Percentiles rank a stretch among this genome's conserved stretches.
These are phyloP conservation scores for Lactarius indigo DNA, from an alignment of 768 basidiomycete species.

Conservation along the genomic window DNA sequence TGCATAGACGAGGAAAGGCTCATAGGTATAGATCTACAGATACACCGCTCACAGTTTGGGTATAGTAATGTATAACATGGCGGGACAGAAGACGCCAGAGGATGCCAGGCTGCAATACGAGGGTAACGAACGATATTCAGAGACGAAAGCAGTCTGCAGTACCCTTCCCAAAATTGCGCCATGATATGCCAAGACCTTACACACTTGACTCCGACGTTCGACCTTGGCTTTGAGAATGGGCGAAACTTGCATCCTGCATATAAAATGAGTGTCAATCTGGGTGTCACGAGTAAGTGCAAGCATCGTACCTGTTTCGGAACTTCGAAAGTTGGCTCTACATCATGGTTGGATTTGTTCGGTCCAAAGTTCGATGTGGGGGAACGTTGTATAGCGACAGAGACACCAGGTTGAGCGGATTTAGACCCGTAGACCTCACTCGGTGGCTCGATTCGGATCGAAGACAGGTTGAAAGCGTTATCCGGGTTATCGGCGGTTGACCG, in stretches of 20 bases:
- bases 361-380: background rate
- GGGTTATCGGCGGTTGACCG: background rate
- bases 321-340: background rate
- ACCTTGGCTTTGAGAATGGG: background rate
- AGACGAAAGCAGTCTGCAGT: background rate
- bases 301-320: background rate
- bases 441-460: background rate
- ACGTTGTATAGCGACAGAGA: background rate
- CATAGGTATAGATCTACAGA: conserved; percentile 60
- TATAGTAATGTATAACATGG: background rate
- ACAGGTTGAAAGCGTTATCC: background rate
- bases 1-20: conserved; percentile 58
- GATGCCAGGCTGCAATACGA: background rate
- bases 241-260: background rate
- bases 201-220: background rate
- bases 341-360: background rate
- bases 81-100: background rate
- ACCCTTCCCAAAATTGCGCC: background rate
- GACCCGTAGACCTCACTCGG: background rate
- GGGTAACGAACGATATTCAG: background rate
- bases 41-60: background rate
- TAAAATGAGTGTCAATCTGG: background rate
- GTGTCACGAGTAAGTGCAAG: background rate
- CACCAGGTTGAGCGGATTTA: background rate
- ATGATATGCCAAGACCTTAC: background rate